phyloP scores from a whole-genome alignment of 2,329 filamentous ascomycete species.

The Graphium sp. region DNA sequence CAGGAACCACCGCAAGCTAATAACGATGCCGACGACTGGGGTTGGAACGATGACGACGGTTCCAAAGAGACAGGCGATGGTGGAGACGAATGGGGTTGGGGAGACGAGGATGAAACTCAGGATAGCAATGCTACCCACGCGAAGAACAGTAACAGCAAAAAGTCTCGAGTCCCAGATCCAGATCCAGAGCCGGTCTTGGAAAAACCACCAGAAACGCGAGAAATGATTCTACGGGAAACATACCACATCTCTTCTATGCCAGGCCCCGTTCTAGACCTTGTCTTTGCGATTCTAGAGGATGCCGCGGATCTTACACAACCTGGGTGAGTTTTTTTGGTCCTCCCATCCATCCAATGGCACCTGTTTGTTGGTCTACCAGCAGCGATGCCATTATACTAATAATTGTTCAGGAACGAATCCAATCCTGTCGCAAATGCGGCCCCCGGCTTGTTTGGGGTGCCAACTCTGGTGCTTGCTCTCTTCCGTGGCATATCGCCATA shows the following conservation, averaged over 20 bases:
- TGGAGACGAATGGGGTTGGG: conserved; percentile 72
- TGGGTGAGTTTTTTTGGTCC: conserved; percentile 16
- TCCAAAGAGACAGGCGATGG: conserved; percentile 21
- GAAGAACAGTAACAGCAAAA: no score
- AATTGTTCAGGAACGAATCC: conserved; percentile 17
- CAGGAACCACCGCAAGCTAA: conserved; percentile 15
- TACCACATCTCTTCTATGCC: conserved; percentile 85
- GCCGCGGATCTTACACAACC: conserved; percentile 40
- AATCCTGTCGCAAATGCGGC: conserved; percentile 51
- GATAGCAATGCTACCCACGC: conserved; percentile 8
- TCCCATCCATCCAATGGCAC: not conserved
- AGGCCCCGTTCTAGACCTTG: conserved; percentile 53
- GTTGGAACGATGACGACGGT: conserved; percentile 54
- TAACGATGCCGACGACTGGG: conserved; percentile 55
- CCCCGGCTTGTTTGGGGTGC: conserved; percentile 52
- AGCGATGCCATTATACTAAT: not conserved
- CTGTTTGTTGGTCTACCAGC: conserved; percentile 4
- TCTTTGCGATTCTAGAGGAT: conserved; percentile 42
- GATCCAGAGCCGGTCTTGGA: conserved; percentile 6
- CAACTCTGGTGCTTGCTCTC: conserved; percentile 58
- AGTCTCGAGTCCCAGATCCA: no score
- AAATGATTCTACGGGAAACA: conserved; percentile 66
- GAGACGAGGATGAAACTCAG: conserved; percentile 41
- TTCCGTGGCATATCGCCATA: conserved; percentile 63
- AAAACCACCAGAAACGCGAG: conserved; percentile 22